Evolutionary conservation across 805 yeast genomes (phyloP).

Genomic region (Schizosaccharomyces lindneri): DNA sequence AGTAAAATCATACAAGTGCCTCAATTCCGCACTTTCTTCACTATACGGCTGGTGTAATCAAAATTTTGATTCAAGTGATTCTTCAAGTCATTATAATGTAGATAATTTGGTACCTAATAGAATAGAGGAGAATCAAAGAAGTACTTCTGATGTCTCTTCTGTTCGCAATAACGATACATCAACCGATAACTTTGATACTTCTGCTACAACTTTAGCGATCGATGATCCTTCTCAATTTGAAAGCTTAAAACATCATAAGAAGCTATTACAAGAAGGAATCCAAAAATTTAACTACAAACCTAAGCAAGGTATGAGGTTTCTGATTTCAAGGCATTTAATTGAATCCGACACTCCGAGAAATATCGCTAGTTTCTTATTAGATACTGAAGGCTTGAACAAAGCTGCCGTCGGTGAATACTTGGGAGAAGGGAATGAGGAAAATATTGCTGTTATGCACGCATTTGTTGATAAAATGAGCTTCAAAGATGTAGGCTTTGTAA

Average conservation of each 20-base stretch:
- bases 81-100: not conserved
- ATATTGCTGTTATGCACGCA: slow-evolving; percentile 70
- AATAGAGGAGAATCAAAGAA: not conserved
- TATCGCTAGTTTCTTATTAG: slow-evolving; percentile 50
- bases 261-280: slow-evolving; percentile 53
- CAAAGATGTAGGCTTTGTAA: slow-evolving; percentile 41
- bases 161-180: not conserved
- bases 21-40: slow-evolving; percentile 4
- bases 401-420: slow-evolving; percentile 69
- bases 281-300: slow-evolving; percentile 67
- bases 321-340: slow-evolving; percentile 41
- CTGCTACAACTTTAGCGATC: slow-evolving; percentile 5
- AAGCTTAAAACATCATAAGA: slow-evolving; percentile 57
- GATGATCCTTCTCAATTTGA: slow-evolving; percentile 76
- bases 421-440: slow-evolving; percentile 66
- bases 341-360: slow-evolving; percentile 32
- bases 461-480: slow-evolving; percentile 80
- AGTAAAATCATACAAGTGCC: slow-evolving; percentile 53
- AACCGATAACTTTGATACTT: slow-evolving; percentile 1
- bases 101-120: not conserved
- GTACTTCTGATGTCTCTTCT: not conserved
- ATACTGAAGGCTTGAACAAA: slow-evolving; percentile 53
- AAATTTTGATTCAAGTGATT: not conserved
- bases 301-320: slow-evolving; percentile 43
- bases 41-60: not conserved